Evolutionary conservation across 2,329 filamentous ascomycete species (phyloP), one percentile per base, ranked within the genome.

Genomic region (Colletotrichum liriopes): DNA sequence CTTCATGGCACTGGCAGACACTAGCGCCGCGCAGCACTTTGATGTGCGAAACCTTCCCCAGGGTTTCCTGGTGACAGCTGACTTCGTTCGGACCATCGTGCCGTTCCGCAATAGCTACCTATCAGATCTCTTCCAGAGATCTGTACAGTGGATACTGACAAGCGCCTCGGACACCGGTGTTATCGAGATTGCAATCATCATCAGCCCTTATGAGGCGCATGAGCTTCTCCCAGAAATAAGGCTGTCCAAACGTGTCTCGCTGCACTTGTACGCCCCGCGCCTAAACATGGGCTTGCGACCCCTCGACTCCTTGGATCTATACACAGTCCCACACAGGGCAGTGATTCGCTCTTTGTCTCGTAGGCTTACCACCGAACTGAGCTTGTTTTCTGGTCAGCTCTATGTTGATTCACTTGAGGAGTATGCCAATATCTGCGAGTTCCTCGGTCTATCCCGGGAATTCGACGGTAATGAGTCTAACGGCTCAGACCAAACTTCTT

Each of bases 341-440:
- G 23, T 26, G 23, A 26, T 2, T 26, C 23, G 23, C 23, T 26
- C 23, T 26, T 26, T 26, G 23, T 2, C 23, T 7, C 1, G 0
- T 39, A 18, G 0, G 0, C n/a, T 5, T 26, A 26, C 5, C 12
- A 79, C 83, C 0, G 83, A 89, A 67, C 83, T 94, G 0, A 92
- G 92, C 52, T 80, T 94, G 0, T 94, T 94, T 65, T 84, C 93
- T 0, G 93, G 92, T 0, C 90, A 93, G 66, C 83, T 94, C 0
- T 94, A 94, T 74, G 82, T 94, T 11, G 78, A 77, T 0, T 85
- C 83, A 0, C 88, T 84, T 52, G 70, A 81, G 0, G 87, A 93
- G 65, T 94, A 94, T 73, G 73, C 78, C 0, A 77, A 81, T 1
- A 77, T 87, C 0, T 92, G 90, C 71, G 77, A 82, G 0, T 86